These are phyloP conservation scores for Yarrowia sp. DNA, from an alignment of 805 yeast genomes.

Conservation along the genomic window DNA sequence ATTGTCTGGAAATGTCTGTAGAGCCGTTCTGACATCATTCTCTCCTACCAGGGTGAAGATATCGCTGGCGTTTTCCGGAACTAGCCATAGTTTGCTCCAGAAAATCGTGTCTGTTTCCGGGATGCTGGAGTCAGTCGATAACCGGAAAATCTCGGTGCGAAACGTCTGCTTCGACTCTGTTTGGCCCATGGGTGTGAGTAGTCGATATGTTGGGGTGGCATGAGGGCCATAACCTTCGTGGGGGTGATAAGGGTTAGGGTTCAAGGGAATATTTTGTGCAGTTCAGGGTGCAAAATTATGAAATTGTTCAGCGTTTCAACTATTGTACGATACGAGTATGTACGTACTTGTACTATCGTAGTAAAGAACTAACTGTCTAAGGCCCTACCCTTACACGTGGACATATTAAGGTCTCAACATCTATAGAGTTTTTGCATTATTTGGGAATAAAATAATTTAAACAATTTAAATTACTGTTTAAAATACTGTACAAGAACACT, in stretches of 20 bases:
- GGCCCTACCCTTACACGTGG: neutral
- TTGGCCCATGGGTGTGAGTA: neutral
- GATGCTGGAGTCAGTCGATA: neutral
- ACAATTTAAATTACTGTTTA: too few species aligned
- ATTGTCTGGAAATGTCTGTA: neutral
- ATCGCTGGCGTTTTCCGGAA: constrained; percentile 4
- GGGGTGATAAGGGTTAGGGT: neutral
- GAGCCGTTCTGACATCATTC: neutral
- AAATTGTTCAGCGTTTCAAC: too few species aligned
- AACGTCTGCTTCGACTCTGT: constrained; percentile 23
- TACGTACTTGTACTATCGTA: too few species aligned
- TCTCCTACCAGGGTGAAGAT: constrained; percentile 2
- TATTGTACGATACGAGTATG: too few species aligned
- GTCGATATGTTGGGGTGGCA: neutral
- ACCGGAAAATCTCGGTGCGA: constrained; percentile 18
- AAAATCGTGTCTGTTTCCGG: neutral
- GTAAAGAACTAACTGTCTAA: too few species aligned
- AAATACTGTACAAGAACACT: too few species aligned
- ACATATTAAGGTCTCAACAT: too few species aligned
- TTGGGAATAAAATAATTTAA: too few species aligned
- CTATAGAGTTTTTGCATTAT: too few species aligned
- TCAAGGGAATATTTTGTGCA: too few species aligned
- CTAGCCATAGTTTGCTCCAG: constrained; percentile 19
- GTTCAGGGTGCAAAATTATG: too few species aligned
- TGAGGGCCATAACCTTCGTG: neutral